Evolutionary conservation across 2,329 filamentous ascomycete species (phyloP), one percentile per base, ranked within the genome.

Genomic region (Arthrobotrys iridis): DNA sequence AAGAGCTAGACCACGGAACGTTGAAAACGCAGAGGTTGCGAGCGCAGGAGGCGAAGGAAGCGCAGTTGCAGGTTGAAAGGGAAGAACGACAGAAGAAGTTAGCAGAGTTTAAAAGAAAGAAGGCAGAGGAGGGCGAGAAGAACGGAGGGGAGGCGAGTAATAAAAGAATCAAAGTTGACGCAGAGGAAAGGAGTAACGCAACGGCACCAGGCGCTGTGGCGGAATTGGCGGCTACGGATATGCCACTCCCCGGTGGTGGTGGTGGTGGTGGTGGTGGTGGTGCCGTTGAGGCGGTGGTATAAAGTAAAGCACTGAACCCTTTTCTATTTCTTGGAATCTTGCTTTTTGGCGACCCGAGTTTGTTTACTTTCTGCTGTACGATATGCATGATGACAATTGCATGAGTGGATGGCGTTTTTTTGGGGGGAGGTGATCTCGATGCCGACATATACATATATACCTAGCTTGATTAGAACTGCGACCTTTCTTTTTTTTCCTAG

Each of bases 1-100:
- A 84, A 73, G 93, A 93, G 0, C 84, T 84, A 46, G 86, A 87
- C 4, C 84, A 90, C 2, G 93, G 45, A 81, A 76, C 60, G 45
- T 24, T 50, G 22, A 76, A 62, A 24, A 76, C 63, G 24, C 64
- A 70, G 26, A 67, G 75, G n/a, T 45, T 68, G 0, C 68, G 28
- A 2, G 55, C 46, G 8, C 63, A 41, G 22, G 46, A 75, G 58
- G 63, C 62, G 22, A 63, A 70, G 67, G 71, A 77, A 13, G 59
- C 28, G 18, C 15, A 59, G 20, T 67, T 50, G 26, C 64, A 77
- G 45, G 71, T 46, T 26, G 67, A 76, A 43, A 72, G 64, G 41
- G 67, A 73, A 33, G 76, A 79, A 45, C 65, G 60, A 13, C 20
- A 43, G 10, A 50, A 77, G 10, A 78, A 77, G 28, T 59, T 77